These are phyloP conservation scores for Astrothelium subdiscretum DNA, from an alignment of 495 filamentous ascomycete genomes.

Conservation along the genomic window DNA sequence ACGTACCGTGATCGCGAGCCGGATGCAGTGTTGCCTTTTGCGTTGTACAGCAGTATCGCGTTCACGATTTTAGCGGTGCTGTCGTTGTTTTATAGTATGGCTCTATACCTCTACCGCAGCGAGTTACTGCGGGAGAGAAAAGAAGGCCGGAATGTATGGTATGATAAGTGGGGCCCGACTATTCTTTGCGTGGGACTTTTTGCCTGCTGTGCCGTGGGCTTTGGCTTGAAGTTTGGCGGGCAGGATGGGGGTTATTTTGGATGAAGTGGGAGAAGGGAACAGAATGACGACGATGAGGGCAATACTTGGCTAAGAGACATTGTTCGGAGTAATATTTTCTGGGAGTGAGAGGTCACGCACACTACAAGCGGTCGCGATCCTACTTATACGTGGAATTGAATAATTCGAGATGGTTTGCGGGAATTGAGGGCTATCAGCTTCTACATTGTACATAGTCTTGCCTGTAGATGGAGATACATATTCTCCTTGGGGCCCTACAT, in stretches of 20 bases:
- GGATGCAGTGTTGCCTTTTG: background rate
- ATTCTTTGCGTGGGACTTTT: constrained; percentile 66
- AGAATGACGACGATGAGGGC: no score
- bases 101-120: constrained; percentile 79
- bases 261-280: no score
- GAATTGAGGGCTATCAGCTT: no score
- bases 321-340: no score
- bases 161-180: constrained; percentile 78
- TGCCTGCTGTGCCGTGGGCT: constrained; percentile 62
- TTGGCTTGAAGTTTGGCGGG: constrained; percentile 45
- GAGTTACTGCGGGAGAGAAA: constrained; percentile 62
- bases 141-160: constrained; percentile 54
- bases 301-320: no score
- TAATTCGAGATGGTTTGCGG: no score
- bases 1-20: background rate
- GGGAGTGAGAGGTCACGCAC: no score
- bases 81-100: constrained; percentile 65
- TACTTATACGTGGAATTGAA: no score
- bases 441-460: no score
- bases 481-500: no score
- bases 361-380: no score
- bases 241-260: constrained; percentile 27
- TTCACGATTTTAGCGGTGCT: constrained; percentile 74
- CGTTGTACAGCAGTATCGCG: constrained; percentile 24
- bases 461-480: no score